These are phyloP conservation scores for Penicillium brevicompactum DNA, from an alignment of 2,329 filamentous ascomycete species.

Conservation along the genomic window DNA sequence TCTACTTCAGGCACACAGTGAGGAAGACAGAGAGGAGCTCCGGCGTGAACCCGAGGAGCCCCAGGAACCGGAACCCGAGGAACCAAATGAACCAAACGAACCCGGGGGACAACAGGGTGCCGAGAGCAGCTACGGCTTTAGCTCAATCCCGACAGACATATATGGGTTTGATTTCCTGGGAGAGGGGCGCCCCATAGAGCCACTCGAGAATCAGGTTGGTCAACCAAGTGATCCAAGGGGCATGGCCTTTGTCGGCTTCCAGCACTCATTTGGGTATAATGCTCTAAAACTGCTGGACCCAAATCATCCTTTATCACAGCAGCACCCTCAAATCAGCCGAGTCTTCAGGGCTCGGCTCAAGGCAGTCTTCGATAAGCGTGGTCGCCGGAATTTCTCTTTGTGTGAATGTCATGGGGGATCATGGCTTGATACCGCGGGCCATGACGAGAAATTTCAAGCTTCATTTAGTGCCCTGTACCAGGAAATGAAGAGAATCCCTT, in stretches of 20 bases:
- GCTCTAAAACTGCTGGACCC: slow-evolving; percentile 12
- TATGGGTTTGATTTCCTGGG: too few relatives aligned
- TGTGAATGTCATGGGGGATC: slow-evolving; percentile 6
- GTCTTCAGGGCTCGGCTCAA: slow-evolving; percentile 10
- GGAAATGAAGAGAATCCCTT: background rate
- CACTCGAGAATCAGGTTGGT: background rate
- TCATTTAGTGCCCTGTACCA: background rate
- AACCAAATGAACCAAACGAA: too few relatives aligned
- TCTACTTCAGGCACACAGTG: too few relatives aligned
- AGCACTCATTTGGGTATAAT: background rate
- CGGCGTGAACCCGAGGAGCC: too few relatives aligned
- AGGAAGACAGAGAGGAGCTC: too few relatives aligned
- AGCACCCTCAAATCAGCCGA: slow-evolving; percentile 15
- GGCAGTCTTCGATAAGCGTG: slow-evolving; percentile 3
- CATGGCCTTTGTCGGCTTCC: background rate
- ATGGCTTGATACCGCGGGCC: background rate
- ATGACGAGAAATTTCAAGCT: slow-evolving; percentile 1
- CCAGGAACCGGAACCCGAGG: too few relatives aligned
- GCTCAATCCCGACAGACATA: too few relatives aligned
- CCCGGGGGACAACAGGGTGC: too few relatives aligned
- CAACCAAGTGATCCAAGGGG: background rate
- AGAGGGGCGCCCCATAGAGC: too few relatives aligned
- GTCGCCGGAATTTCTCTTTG: slow-evolving; percentile 11
- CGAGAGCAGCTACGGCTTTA: too few relatives aligned
- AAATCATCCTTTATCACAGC: slow-evolving; percentile 4